Base-by-base conservation (phyloP, 2,329 filamentous ascomycete species). In the Intubia oerlemansii region DNA sequence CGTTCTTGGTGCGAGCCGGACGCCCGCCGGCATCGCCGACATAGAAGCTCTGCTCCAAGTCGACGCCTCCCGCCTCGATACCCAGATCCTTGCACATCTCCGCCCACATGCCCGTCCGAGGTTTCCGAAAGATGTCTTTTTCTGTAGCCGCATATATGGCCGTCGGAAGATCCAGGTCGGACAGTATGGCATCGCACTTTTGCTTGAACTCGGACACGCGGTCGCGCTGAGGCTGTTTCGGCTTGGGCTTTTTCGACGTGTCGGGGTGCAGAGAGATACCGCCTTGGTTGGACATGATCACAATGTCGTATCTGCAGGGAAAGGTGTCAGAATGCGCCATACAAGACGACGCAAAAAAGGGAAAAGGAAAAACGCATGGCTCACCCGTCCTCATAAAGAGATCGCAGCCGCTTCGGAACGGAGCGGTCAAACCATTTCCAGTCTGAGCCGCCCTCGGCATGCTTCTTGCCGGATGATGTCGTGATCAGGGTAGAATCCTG, bases 341-440 rank as follows among this genome's bases (percentile, higher is more conserved):
- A n/a, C 19, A 21, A 8, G 19, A 21, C 19, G 5, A 16, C 10
- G 13, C 11, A 29, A 20, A 36, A n/a, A n/a, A n/a, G n/a, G n/a
- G n/a, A n/a, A n/a, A n/a, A n/a, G n/a, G n/a, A n/a, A n/a, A n/a
- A n/a, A n/a, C n/a, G n/a, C n/a, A n/a, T n/a, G n/a, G n/a, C 51
- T 25, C 51, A 78, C 63, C 71, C 80, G 39, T 88, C 65, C 9
- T 66, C 55, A 42, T 80, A 64, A 2, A 95, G 56, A 34, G 70
- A 54, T 38, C 62, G 66, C 12, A 98, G 48, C 29, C 55, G 66
- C 0, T 48, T 50, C 1, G 81, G 80, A 1, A 95, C 77, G 12
- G 52, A 59, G 10, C 51, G 41, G 46, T 90, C 56, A 81, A 82
- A 95, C 88, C 88, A 98, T 47, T 79, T 81, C 88, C 88, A 98